Base-by-base conservation (phyloP, 495 filamentous ascomycete species). In the Podospora comata region DNA sequence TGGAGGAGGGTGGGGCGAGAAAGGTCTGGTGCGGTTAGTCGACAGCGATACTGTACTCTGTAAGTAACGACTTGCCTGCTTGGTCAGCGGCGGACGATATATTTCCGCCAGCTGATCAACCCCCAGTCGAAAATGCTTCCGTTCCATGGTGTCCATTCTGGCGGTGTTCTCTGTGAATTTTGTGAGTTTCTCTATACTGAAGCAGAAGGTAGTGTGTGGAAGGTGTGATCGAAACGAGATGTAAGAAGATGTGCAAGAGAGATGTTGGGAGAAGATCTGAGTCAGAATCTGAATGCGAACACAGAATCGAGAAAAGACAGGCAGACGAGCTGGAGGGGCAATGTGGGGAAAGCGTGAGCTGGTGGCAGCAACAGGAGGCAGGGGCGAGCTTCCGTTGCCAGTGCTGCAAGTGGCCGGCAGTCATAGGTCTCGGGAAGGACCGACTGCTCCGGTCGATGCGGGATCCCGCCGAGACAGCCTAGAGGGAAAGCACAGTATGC, bases 1-100 rank as follows among this genome's bases (percentile, higher is more conserved):
- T 68, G 67, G 60, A 71, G 11, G 66, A 58, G 30, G 58, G 70
- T 11, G 55, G 55, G 18, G 23, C 13, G 18, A 58, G 55, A 16
- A 48, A 48, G 9, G 2, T 5, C 39, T 48, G 39, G 39, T 3
- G 15, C 13, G 39, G 15, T 48, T 16, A 48, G 39, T 48, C 39
- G 13, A 48, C 15, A 18, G 9, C 39, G 2, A 13, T 48, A 0
- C 11, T 48, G 7, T 48, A 11, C 9, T 48, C 39, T 13, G 34
- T 0, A 48, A 48, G 39, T 48, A 16, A 9, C 2, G 15, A 48
- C 39, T 6, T 48, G 13, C 39, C 39, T 16, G 39, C 39, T 16
- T 48, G 39, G 39, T 48, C 39, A 48, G 39, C 39, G 39, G 39
- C 39, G 39, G 39, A 48, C 39, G 39, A 48, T 11, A 48, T 11